These are phyloP conservation scores for Physcomitrellopsis africana DNA, from an alignment of 225 moss, liverwort and hornwort species.

Conservation along the genomic window DNA sequence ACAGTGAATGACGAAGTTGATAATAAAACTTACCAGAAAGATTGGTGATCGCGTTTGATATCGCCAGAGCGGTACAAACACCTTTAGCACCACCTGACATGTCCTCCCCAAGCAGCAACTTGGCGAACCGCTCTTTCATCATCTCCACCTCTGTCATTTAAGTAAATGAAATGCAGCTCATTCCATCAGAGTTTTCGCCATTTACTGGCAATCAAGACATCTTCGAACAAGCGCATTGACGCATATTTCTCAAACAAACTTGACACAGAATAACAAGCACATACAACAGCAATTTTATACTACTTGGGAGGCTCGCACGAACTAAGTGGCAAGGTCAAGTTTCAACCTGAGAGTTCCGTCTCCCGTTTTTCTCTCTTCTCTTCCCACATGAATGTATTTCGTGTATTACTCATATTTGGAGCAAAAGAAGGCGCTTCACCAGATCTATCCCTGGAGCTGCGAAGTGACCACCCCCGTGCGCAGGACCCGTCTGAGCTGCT, in stretches of 20 bases:
- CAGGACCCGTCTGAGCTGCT: conserved; percentile 80
- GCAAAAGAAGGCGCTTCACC: conserved; percentile 54
- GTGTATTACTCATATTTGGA: conserved; percentile 63
- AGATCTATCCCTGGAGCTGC: conserved; percentile 59
- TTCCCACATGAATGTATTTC: conserved; percentile 92
- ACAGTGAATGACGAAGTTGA: not conserved
- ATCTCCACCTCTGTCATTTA: conserved; percentile 81
- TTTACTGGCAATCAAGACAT: not conserved
- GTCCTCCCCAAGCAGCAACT: conserved; percentile 93
- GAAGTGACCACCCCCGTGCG: conserved; percentile 75
- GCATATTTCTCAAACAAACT: too few species aligned
- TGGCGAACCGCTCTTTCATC: conserved; percentile 98
- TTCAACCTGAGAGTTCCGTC: conserved; percentile 87
- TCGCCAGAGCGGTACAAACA: conserved; percentile 87
- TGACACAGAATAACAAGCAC: not conserved
- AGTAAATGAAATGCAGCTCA: not conserved
- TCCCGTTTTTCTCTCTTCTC: conserved; percentile 93
- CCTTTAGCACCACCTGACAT: conserved; percentile 98
- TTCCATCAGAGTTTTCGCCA: not conserved
- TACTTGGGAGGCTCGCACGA: not conserved
- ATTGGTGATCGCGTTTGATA: conserved; percentile 94
- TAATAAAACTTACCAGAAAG: conserved; percentile 71
- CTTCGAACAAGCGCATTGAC: not conserved
- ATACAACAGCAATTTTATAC: not conserved
- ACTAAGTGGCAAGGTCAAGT: not conserved